Conservation (phyloP, 1,284 basidiomycete species). For the Exsudoporus floridanus region DNA sequence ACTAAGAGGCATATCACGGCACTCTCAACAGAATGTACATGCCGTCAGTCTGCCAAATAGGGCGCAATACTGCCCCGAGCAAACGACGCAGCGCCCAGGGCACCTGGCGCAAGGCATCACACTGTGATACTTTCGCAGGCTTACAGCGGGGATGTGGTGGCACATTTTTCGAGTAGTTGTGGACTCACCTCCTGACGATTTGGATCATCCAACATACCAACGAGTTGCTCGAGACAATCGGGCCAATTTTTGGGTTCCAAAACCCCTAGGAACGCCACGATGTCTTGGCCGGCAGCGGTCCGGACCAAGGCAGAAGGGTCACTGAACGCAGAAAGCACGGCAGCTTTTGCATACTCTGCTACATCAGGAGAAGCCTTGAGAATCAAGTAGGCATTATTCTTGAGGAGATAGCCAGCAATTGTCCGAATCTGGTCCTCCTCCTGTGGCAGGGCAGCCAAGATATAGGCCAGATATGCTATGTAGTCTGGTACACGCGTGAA, state of each 20-base stretch:
- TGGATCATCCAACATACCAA: constrained; percentile 75
- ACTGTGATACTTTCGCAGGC: constrained; percentile 1
- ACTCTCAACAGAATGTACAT: constrained; percentile 3
- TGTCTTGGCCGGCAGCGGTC: constrained; percentile 88
- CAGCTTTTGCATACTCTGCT: constrained; percentile 77
- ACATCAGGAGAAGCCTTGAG: constrained; percentile 66
- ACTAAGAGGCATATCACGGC: constrained; percentile 6
- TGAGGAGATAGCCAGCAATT: constrained; percentile 95
- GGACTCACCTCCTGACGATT: constrained; percentile 80
- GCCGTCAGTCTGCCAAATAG: constrained; percentile 6
- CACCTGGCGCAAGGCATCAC: not conserved
- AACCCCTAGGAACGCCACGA: constrained; percentile 83
- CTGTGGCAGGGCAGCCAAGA: constrained; percentile 76
- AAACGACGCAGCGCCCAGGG: constrained; percentile 9
- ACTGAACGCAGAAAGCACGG: constrained; percentile 78
- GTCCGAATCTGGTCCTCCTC: constrained; percentile 92
- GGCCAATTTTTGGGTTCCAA: constrained; percentile 91
- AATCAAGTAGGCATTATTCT: constrained; percentile 86
- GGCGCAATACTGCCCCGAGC: constrained; percentile 3
- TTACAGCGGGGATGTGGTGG: not conserved
- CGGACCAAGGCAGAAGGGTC: constrained; percentile 84
- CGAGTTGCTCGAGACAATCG: constrained; percentile 82
- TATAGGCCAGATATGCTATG: constrained; percentile 94
- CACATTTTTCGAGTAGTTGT: not conserved
- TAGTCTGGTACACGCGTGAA: constrained; percentile 92